Base-by-base conservation (phyloP, 2,329 filamentous ascomycete genomes). In the Pseudomassariella vexata region DNA sequence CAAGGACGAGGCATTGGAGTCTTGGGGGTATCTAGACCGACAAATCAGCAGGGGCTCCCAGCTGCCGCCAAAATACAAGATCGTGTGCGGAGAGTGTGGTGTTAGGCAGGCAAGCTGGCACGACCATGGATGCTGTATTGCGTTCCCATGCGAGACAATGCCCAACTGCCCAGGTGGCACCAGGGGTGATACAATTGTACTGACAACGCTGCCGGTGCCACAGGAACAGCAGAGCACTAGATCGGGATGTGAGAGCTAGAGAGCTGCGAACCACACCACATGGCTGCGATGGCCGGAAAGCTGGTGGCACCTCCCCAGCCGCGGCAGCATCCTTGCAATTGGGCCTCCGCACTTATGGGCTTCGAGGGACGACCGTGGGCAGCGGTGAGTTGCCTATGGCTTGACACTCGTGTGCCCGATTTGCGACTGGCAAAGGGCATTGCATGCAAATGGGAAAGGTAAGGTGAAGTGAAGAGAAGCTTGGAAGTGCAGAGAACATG, bases 11-110 rank as follows among this genome's bases (percentile, higher is more conserved):
- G 63, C 62, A 53, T 57, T 65, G 48, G 68, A 58, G 48, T 74
- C 70, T 51, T 73, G 69, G 50, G 59, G 66, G 59, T 73, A 76
- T 65, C 73, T 76, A 32, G 55, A 41, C 45, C 38, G 49, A 50
- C 35, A 34, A 43, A 54, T 62, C 42, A 60, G 56, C 48, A 51
- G 39, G 44, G 44, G 35, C 38, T 49, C 41, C 47, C 40, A 19
- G 24, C 17, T 24, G 17, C 14, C n/a, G 15, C 32, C 43, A 44
- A 43, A 46, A 49, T 41, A 45, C 44, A 40, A 43, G 38, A 40
- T 38, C 39, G 41, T 45, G 36, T 46, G 52, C 42, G 43, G 39
- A 42, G 42, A 48, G 45, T 44, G n/a, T n/a, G n/a, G n/a, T n/a
- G n/a, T n/a, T n/a, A n/a, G n/a, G n/a, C 42, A 44, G 43, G 49